Base-by-base conservation (phyloP, 2,329 filamentous ascomycete genomes). In the Hypoxylon sp. region DNA sequence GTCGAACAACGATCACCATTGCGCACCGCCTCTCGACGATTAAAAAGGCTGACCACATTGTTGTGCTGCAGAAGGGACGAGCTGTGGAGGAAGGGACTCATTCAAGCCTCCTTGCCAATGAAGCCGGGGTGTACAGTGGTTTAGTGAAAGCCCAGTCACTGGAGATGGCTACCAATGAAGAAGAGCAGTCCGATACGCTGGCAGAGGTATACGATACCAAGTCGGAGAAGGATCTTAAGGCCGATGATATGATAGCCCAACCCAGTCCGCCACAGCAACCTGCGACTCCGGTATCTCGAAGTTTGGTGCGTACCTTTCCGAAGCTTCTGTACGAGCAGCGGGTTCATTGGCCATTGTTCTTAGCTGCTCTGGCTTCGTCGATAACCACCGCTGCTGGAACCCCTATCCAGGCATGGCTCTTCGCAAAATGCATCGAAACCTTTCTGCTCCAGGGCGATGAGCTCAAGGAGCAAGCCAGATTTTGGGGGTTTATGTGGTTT, bases 71-170 rank as follows among this genome's bases (percentile, higher is more conserved):
- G 45, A 83, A 88, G 65, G 92, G 92, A 1, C 75, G 81, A 48
- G 83, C 92, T 0, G 81, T 88, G 5, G 91, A 96, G 71, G 78
- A 88, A 64, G 92, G 92, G 0, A 91, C 84, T 0, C 92, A 96
- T 63, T 84, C 91, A 5, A 82, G 85, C 38, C 81, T 96, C 0
- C 78, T 96, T 1, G 71, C 78, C 2, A 75, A 81, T 33, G 78
- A 85, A 4, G 78, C 77, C 2, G 85, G 89, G 1, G 79, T 89
- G n/a, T 94, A 94, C 67, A 82, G 81, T 29, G 82, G 81, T 1
- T 81, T 93, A 3, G 89, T 92, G 1, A 77, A 83, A 54, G 86
- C 86, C 2, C 86, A 89, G 63, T 77, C 83, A 40, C 75, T 88
- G 78, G 78, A 24, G 73, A 73, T 23, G 60, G 71, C 13, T n/a